Conservation (phyloP, 441 rosid genomes). For the Bruguiera hainesii region DNA sequence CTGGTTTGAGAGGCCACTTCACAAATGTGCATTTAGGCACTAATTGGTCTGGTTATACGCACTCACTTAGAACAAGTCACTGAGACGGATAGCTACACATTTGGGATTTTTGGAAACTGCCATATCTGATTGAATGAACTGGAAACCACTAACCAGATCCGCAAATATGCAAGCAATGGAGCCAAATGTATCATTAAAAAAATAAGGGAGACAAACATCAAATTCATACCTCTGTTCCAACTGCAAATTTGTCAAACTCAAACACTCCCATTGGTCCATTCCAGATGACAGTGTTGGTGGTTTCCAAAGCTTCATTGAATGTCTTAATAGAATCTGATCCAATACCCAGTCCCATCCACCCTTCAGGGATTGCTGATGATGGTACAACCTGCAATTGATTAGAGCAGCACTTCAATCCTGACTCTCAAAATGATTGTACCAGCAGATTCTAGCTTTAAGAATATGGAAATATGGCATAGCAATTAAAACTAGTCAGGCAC, state of each 20-base stretch:
- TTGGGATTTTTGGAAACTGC: neutral
- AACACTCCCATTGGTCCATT: slow-evolving; percentile 98
- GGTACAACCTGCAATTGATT: slow-evolving; percentile 55
- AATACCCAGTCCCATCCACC: slow-evolving; percentile 96
- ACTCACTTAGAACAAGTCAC: neutral
- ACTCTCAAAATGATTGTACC: slow-evolving; percentile 1
- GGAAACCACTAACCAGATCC: too few species aligned
- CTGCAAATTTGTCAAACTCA: slow-evolving; percentile 81
- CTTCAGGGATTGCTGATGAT: slow-evolving; percentile 73
- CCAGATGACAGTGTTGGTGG: slow-evolving; percentile 87
- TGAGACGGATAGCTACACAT: neutral
- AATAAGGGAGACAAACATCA: slow-evolving; percentile 8
- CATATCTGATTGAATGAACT: neutral
- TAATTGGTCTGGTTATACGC: neutral
- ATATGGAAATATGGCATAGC: neutral
- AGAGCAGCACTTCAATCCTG: slow-evolving; percentile 1
- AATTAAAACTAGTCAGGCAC: neutral
- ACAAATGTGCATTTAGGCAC: neutral
- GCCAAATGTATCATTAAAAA: slow-evolving; percentile 5
- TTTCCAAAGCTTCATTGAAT: slow-evolving; percentile 63
- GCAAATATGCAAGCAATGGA: neutral
- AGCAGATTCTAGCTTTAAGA: neutral
- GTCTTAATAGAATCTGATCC: slow-evolving; percentile 87
- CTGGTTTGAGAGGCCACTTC: neutral
- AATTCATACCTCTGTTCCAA: slow-evolving; percentile 71